Evolutionary conservation across 371 early-diverging fungal species (phyloP).

Genomic region (Phascolomyces articulosus): DNA sequence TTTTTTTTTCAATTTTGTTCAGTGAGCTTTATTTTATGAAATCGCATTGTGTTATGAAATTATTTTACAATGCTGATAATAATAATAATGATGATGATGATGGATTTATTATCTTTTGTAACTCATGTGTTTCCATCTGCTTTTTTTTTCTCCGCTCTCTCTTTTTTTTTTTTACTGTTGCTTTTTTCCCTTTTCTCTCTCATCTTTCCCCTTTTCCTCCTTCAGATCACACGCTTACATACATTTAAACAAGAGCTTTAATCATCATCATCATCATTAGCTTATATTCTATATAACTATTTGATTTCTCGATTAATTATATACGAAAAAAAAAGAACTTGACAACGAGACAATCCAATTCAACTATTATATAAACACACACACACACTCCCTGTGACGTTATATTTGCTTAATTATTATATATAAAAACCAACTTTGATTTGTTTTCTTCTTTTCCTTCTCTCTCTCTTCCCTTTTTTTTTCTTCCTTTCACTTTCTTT

Average conservation of each 20-base stretch:
- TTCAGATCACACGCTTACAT: slow-evolving; percentile 2
- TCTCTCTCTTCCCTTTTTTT: neutral
- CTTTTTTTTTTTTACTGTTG: neutral
- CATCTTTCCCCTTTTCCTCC: slow-evolving; percentile 1
- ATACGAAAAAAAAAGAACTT: neutral
- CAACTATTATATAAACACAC: neutral
- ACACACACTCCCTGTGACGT: slow-evolving; percentile 2
- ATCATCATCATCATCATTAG: neutral
- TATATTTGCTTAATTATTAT: slow-evolving; percentile 1
- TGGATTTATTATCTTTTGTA: no score
- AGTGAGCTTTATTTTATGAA: neutral
- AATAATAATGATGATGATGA: no score
- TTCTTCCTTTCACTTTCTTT: no score
- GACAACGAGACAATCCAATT: neutral
- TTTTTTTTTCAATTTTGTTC: neutral
- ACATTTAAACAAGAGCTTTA: neutral
- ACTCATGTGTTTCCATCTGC: neutral
- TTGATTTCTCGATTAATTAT: no score
- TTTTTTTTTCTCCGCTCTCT: neutral
- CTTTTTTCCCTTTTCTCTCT: neutral
- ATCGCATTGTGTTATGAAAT: neutral
- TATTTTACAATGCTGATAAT: no score
- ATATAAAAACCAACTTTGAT: neutral
- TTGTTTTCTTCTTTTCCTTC: neutral
- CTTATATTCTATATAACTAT: no score